Base-by-base conservation (phyloP, 2,329 filamentous ascomycete species). In the Pseudopyrenochaeta lycopersici region DNA sequence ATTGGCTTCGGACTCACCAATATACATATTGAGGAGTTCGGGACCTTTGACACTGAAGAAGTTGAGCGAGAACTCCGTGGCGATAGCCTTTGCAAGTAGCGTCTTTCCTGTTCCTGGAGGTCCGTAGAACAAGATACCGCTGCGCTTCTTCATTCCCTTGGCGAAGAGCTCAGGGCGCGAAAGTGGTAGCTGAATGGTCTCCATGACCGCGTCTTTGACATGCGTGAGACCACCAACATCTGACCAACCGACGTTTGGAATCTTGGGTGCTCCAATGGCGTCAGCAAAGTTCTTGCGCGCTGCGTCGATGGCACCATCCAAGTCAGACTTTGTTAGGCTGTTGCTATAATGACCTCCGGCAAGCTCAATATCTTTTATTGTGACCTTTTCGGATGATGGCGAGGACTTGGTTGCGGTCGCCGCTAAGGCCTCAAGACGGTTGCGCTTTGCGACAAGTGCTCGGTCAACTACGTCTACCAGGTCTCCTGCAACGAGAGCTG, bases 221-320 rank as follows among this genome's bases (percentile, higher is more conserved):
- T 97, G 92, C 27, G 90, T 88, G 29, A 98, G 83, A 44, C 95
- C 94, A 75, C 94, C 94, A 17, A 99, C 94, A 73, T 99, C 94
- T 63, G 94, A 90, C 94, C 94, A 99, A 18, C 89, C 89, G 6
- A 99, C 95, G 59, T 97, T 97, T 6, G 94, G 95, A 58, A 98
- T 98, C 83, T 98, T 98, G 2, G 95, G 95, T 4, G 95, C 95
- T 20, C 95, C 95, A 60, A 99, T 99, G 0, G 94, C 90, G 74
- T 98, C 95, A 5, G 95, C 94, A 73, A 99, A 99, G 77, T 97
- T 98, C 83, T 97, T 97, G 49, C 95, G 88, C 1, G 95, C 95
- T 5, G 93, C 92, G 54, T 98, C 94, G 3, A 99, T 94, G 0
- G 95, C 95, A n/a, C 88, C 79, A 49, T 97, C 92, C 62, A 98